These are phyloP conservation scores for Aspergillus baeticus DNA, from an alignment of 495 filamentous ascomycete species.

Conservation along the genomic window DNA sequence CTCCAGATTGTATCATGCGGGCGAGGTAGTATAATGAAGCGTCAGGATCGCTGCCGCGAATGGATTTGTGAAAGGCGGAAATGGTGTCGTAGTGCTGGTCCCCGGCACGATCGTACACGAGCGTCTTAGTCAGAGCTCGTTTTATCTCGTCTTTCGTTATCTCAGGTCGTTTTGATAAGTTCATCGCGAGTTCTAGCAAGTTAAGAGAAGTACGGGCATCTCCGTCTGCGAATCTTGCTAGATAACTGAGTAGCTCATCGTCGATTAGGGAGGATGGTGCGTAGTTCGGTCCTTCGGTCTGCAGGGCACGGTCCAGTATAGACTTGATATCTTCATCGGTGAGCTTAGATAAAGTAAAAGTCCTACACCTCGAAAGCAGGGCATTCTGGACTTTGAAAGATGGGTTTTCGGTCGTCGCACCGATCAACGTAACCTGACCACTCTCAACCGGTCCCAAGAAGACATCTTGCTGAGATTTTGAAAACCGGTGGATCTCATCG, in stretches of 20 bases:
- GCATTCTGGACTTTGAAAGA: slow-evolving; percentile 92
- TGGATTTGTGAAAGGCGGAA: slow-evolving; percentile 93
- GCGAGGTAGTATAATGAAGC: slow-evolving; percentile 90
- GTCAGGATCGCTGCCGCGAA: slow-evolving; percentile 83
- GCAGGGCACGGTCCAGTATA: slow-evolving; percentile 74
- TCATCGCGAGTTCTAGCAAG: slow-evolving; percentile 82
- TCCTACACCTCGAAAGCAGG: slow-evolving; percentile 83
- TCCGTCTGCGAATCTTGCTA: slow-evolving; percentile 83
- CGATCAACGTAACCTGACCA: slow-evolving; percentile 87
- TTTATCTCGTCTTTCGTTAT: slow-evolving; percentile 70
- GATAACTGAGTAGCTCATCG: slow-evolving; percentile 72
- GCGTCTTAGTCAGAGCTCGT: slow-evolving; percentile 75
- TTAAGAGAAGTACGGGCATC: slow-evolving; percentile 93
- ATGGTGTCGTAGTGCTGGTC: slow-evolving; percentile 96
- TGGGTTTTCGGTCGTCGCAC: slow-evolving; percentile 95
- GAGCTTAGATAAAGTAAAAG: slow-evolving; percentile 79
- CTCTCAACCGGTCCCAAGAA: slow-evolving; percentile 92
- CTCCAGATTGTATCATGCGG: slow-evolving; percentile 93
- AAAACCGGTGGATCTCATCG: slow-evolving; percentile 95
- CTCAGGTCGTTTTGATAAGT: slow-evolving; percentile 50
- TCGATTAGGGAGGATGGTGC: slow-evolving; percentile 64
- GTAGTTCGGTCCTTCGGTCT: slow-evolving; percentile 56
- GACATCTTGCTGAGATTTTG: slow-evolving; percentile 91
- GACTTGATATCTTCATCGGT: slow-evolving; percentile 64
- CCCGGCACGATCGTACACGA: slow-evolving; percentile 91